Conservation (phyloP, 148 eudicot genomes). For the Tetragonia tetragonoides region DNA sequence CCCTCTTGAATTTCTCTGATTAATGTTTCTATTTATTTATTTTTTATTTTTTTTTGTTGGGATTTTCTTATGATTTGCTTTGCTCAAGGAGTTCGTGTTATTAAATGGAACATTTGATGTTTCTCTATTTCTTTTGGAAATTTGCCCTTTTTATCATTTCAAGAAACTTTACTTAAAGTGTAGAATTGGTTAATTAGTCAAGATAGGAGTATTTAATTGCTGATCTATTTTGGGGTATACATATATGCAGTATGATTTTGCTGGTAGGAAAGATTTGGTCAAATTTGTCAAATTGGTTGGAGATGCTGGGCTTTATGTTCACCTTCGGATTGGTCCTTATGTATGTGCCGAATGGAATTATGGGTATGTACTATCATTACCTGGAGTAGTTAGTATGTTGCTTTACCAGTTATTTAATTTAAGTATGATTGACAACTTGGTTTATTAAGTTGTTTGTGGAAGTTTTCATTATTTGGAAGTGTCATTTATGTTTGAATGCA, state of each 20-base stretch:
- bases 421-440: not conserved
- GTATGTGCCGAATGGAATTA: slow-evolving; percentile 98
- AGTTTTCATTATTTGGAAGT: not conserved
- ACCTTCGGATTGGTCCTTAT: slow-evolving; percentile 86
- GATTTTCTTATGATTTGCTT: not conserved
- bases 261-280: slow-evolving; percentile 80
- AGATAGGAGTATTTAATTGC: not conserved
- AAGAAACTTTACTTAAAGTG: slow-evolving; percentile 15
- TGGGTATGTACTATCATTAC: slow-evolving; percentile 43
- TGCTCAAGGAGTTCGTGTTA: not conserved
- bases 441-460: not conserved
- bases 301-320: slow-evolving; percentile 78
- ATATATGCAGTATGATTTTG: slow-evolving; percentile 69
- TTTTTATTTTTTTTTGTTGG: not conserved
- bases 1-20: not conserved
- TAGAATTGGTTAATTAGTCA: not conserved
- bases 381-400: not conserved
- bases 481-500: slow-evolving; percentile 29
- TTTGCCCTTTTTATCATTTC: slow-evolving; percentile 7
- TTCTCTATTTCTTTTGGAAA: not conserved
- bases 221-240: slow-evolving; percentile 17
- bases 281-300: slow-evolving; percentile 72
- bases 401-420: not conserved
- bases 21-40: not conserved
- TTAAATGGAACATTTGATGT: not conserved